Evolutionary conservation across 116 monocot species (phyloP).

Genomic region (Posidonia oceanica): DNA sequence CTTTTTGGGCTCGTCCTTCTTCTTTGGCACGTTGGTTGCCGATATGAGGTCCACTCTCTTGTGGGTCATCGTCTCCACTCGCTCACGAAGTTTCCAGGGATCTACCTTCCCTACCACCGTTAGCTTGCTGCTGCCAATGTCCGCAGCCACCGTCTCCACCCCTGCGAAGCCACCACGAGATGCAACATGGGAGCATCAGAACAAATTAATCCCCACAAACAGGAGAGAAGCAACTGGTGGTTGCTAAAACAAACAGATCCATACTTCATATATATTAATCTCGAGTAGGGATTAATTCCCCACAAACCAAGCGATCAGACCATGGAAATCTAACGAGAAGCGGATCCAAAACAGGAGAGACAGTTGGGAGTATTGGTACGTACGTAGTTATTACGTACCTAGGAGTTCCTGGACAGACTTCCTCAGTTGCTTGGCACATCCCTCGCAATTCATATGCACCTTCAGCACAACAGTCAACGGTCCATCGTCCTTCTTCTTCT

Average conservation of each 20-base stretch:
- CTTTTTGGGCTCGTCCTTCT: background rate
- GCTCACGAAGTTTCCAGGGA: conserved; percentile 44
- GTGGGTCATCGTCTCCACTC: conserved; percentile 39
- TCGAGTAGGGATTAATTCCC: too few relatives aligned
- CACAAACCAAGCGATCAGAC: too few relatives aligned
- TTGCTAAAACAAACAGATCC: too few relatives aligned
- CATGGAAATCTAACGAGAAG: background rate
- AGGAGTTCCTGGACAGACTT: conserved; percentile 21
- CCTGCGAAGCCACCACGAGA: conserved; percentile 19
- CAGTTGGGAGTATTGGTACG: background rate
- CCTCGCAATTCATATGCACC: conserved; percentile 23
- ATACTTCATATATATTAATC: too few relatives aligned
- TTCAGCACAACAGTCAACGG: conserved; percentile 12
- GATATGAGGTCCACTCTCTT: conserved; percentile 57
- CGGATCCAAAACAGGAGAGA: background rate
- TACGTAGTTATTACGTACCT: too few relatives aligned
- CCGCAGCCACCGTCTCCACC: conserved; percentile 30
- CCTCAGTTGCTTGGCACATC: conserved; percentile 19
- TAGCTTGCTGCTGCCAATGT: conserved; percentile 22
- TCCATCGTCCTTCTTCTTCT: conserved; percentile 3
- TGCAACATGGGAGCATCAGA: background rate
- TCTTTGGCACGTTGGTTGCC: conserved; percentile 26
- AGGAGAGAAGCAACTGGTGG: too few relatives aligned
- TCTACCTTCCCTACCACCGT: conserved; percentile 57
- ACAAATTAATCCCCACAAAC: background rate